Percentiles rank a stretch among this genome's conserved stretches.
Conservation (phyloP, 2,329 filamentous ascomycete species). For the Botrytis fabae region DNA sequence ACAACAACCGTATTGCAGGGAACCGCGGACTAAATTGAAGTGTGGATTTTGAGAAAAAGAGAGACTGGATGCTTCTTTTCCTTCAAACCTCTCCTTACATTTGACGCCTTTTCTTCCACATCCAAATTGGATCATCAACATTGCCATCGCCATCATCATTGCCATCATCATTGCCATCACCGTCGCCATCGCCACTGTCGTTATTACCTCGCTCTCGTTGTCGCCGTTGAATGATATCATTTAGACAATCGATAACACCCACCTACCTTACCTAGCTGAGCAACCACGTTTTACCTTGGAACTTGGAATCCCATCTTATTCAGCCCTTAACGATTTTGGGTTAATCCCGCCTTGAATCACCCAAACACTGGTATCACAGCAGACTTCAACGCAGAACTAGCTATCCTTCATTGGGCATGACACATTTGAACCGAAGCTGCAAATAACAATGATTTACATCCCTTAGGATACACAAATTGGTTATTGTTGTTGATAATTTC, state of each 20-base stretch:
- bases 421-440: neutral
- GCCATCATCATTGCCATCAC: neutral
- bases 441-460: neutral
- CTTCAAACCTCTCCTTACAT: neutral
- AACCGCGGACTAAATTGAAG: neutral
- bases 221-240: neutral
- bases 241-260: neutral
- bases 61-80: conserved; percentile 5
- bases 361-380: neutral
- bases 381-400: conserved; percentile 7
- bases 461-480: neutral
- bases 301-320: neutral
- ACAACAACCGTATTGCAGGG: neutral
- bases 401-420: conserved; percentile 1
- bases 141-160: neutral
- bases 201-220: neutral
- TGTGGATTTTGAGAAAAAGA: neutral
- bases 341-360: neutral
- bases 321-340: conserved; percentile 7
- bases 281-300: neutral
- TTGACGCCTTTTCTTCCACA: neutral
- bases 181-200: neutral
- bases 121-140: neutral
- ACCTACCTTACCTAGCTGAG: neutral
- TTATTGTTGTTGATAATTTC: neutral